Conservation (phyloP, 2,329 filamentous ascomycete genomes). For the Rutstroemia sp. region DNA sequence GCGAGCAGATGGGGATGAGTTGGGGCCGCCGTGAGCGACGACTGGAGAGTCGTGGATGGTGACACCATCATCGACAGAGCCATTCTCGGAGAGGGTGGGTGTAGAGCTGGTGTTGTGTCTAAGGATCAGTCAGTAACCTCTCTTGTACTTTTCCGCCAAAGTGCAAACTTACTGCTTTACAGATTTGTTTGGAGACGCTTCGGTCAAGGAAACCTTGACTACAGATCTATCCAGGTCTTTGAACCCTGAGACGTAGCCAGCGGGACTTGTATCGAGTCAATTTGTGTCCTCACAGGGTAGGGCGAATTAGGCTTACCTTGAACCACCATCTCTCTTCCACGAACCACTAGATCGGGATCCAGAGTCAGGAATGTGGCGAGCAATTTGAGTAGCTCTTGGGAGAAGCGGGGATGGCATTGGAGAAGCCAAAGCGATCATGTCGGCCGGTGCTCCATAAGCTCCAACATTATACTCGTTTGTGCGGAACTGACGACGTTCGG, state of each 20-base stretch:
- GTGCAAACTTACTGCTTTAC: slow-evolving; percentile 22
- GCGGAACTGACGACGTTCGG: slow-evolving; percentile 89
- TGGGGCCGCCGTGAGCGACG: slow-evolving; percentile 19
- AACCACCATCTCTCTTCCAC: slow-evolving; percentile 28
- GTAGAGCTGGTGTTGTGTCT: slow-evolving; percentile 17
- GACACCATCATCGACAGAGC: slow-evolving; percentile 27
- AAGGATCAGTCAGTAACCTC: not conserved
- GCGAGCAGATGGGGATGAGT: slow-evolving; percentile 25
- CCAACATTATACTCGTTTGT: slow-evolving; percentile 89
- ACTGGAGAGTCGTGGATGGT: slow-evolving; percentile 28
- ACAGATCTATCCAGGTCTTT: slow-evolving; percentile 27
- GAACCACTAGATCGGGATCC: slow-evolving; percentile 23
- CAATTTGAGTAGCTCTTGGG: slow-evolving; percentile 27
- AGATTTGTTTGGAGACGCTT: slow-evolving; percentile 21
- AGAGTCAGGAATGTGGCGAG: slow-evolving; percentile 25
- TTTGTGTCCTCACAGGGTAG: not conserved
- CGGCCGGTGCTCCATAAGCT: slow-evolving; percentile 49
- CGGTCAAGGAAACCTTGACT: slow-evolving; percentile 22
- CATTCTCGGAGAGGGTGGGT: slow-evolving; percentile 29
- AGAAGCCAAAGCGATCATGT: slow-evolving; percentile 38
- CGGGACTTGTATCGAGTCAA: slow-evolving; percentile 12
- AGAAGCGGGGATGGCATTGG: slow-evolving; percentile 32
- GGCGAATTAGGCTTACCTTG: slow-evolving; percentile 14
- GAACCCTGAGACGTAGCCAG: slow-evolving; percentile 21
- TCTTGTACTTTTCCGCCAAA: not conserved